Percentiles rank a stretch among this genome's conserved stretches.
Evolutionary conservation across 2,329 filamentous ascomycete species (phyloP).

Genomic region (Nectriaceae sp.): DNA sequence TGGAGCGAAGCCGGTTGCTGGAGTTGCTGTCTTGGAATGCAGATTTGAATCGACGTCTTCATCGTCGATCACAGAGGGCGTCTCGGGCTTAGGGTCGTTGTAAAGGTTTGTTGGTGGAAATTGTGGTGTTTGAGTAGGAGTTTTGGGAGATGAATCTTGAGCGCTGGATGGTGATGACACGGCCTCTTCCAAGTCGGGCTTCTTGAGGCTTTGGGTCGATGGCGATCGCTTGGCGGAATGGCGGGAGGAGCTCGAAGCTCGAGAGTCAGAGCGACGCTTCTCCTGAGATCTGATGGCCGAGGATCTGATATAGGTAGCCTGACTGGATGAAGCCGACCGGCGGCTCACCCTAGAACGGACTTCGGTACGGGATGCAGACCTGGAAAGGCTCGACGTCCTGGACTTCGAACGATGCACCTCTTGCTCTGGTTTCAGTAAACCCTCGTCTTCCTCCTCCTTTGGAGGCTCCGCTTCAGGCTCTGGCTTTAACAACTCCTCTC

Average conservation of each 20-base stretch:
- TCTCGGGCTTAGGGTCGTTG: slow-evolving; percentile 39
- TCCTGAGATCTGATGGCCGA: slow-evolving; percentile 37
- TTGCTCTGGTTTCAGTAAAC: slow-evolving; percentile 20
- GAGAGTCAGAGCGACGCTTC: slow-evolving; percentile 37
- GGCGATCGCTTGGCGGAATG: slow-evolving; percentile 39
- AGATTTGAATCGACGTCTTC: slow-evolving; percentile 35
- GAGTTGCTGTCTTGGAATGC: slow-evolving; percentile 42
- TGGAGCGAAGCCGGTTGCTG: slow-evolving; percentile 34
- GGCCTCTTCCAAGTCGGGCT: slow-evolving; percentile 44
- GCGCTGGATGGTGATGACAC: slow-evolving; percentile 48
- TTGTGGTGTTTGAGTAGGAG: slow-evolving; percentile 56
- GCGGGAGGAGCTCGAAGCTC: slow-evolving; percentile 36
- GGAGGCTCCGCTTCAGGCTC: slow-evolving; percentile 20
- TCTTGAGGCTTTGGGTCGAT: slow-evolving; percentile 37
- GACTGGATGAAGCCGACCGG: slow-evolving; percentile 59
- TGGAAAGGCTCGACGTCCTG: slow-evolving; percentile 44
- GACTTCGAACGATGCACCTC: slow-evolving; percentile 44
- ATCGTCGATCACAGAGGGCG: slow-evolving; percentile 38
- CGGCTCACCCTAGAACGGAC: slow-evolving; percentile 54
- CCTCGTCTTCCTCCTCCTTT: slow-evolving; percentile 34
- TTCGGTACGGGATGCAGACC: slow-evolving; percentile 48
- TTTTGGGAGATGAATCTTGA: slow-evolving; percentile 61
- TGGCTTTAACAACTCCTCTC: slow-evolving; percentile 26
- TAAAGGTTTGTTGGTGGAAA: slow-evolving; percentile 48
- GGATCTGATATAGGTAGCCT: slow-evolving; percentile 54